A percentile compares a stretch with the other conserved stretches of the same genome.
phyloP scores from a whole-genome alignment of 1,139 yeast genomes.

The Suhomyces terraborum region DNA sequence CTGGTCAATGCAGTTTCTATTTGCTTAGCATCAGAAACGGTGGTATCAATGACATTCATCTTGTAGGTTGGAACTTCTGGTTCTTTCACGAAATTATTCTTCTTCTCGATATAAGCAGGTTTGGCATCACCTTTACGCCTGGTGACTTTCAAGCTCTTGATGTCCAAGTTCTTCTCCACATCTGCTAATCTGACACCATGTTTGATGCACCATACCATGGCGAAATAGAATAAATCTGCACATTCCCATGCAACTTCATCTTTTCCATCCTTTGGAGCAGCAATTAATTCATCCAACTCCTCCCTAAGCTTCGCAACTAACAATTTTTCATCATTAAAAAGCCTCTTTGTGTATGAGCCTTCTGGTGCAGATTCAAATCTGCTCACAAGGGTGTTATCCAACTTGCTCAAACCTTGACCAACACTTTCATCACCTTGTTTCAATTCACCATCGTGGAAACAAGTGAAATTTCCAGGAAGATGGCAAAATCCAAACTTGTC shows the following conservation, averaged over 20 bases:
- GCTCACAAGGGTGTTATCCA: conserved; percentile 64
- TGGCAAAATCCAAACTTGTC: conserved; percentile 91
- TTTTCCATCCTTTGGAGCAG: conserved; percentile 56
- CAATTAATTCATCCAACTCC: conserved; percentile 94
- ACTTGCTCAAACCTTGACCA: conserved; percentile 59
- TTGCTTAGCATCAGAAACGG: conserved; percentile 39
- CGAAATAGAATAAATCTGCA: conserved; percentile 91
- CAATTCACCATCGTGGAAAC: conserved; percentile 59
- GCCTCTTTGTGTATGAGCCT: conserved; percentile 89
- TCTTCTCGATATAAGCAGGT: conserved; percentile 55
- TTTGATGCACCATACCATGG: conserved; percentile 81
- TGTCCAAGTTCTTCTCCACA: conserved; percentile 79
- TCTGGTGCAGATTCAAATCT: conserved; percentile 70
- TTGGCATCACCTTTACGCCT: conserved; percentile 97
- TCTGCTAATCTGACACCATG: conserved; percentile 78
- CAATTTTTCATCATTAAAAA: conserved; percentile 74
- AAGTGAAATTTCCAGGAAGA: conserved; percentile 66
- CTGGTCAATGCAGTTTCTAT: conserved; percentile 68
- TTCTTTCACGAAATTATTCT: conserved; percentile 11
- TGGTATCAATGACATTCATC: conserved; percentile 61
- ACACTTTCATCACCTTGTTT: conserved; percentile 42
- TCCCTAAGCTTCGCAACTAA: conserved; percentile 87
- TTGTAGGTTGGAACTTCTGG: conserved; percentile 41
- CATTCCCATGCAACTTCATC: conserved; percentile 93
- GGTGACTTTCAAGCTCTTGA: conserved; percentile 82